Base-by-base conservation (phyloP, 768 basidiomycete genomes). In the Coprinopsis sp. region DNA sequence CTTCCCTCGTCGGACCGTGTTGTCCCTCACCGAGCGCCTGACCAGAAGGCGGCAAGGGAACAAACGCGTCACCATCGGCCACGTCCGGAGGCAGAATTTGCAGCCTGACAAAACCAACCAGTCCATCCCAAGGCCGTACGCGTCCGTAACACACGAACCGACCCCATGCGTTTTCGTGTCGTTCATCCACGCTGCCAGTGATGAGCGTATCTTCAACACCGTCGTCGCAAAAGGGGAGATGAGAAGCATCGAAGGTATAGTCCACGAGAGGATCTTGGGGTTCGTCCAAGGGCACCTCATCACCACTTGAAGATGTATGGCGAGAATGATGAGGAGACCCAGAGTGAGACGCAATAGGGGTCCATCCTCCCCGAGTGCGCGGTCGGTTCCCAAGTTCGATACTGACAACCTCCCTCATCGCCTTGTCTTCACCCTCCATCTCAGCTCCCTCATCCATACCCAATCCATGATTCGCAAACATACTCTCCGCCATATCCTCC, bases 161-260 rank as follows among this genome's bases (percentile, higher is more conserved):
- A 38, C 73, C 63, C 76, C 74, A 78, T 19, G 75, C 79, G 27
- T 68, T 60, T 2, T 67, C 69, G 47, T 79, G 77, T 5, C 57
- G 58, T 8, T 53, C 44, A 51, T 82, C 78, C 23, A 82, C 81
- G 63, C 76, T 71, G 44, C 84, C 84, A 14, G 75, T 77, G 51
- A 87, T 60, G 25, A 84, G 67, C 37, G 81, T 76, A 54, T 87
- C 84, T 43, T 62, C 63, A 4, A 84, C 70, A 1, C 84, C 83
- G 25, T 66, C 60, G 42, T 84, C 19, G 44, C 54, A n/a, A 39
- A 53, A 29, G 58, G 56, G 28, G 50, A 54, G 42, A n/a, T 36
- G 23, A n/a, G 16, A 13, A 3, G 42, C 16, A 14, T 25, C 38
- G 34, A 19, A 31, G 8, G 18, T 44, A 22, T n/a, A 11, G 27